phyloP scores from a whole-genome alignment of 257 asterid genomes.

The Nicotiana tomentosiformis region DNA sequence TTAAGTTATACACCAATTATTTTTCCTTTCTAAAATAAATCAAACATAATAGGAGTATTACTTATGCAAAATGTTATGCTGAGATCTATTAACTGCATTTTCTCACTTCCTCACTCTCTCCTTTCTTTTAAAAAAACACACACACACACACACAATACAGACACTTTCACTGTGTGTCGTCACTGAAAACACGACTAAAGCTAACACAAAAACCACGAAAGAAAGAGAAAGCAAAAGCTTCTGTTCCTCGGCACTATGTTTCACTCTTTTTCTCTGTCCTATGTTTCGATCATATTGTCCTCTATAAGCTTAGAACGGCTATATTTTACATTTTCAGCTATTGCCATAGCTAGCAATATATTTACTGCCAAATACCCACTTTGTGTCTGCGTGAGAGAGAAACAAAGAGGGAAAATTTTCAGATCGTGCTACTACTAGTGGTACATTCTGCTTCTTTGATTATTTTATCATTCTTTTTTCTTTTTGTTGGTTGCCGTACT shows the following conservation, averaged over 20 bases:
- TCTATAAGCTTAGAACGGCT: not conserved
- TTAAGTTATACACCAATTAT: no score
- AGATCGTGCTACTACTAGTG: not conserved
- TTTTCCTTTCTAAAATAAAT: no score
- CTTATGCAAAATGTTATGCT: no score
- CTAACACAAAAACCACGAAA: not conserved
- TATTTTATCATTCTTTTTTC: not conserved
- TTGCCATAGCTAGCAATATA: not conserved
- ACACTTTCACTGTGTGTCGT: not conserved
- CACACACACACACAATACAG: not conserved
- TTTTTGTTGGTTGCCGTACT: not conserved
- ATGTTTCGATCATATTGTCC: not conserved
- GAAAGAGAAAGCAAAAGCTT: slow-evolving; percentile 3
- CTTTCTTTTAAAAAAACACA: not conserved
- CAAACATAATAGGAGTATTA: no score
- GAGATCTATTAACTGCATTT: not conserved
- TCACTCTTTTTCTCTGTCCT: not conserved
- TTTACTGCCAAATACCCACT: not conserved
- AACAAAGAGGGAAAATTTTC: not conserved
- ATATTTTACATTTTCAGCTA: not conserved
- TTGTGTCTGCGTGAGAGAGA: not conserved
- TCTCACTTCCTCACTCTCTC: not conserved
- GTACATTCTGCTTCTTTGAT: not conserved
- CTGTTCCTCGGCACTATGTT: not conserved
- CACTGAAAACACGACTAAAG: slow-evolving; percentile 8